Base-by-base conservation (phyloP, 805 yeast species). In the Saccharomycodes ludwigii region DNA sequence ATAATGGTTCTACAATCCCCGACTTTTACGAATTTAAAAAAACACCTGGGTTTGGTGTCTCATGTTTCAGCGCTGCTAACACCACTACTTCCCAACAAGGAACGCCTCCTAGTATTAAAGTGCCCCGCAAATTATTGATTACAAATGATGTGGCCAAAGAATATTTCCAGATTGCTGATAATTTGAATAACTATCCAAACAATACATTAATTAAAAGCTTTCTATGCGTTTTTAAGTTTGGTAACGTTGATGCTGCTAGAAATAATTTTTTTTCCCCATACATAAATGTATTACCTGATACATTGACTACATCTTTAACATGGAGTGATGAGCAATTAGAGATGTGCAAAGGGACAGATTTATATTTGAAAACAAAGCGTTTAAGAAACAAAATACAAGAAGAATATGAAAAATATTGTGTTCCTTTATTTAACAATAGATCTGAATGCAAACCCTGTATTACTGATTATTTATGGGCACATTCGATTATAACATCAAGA, bases 381-480 rank as follows among this genome's bases (percentile, higher is more conserved):
- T 47, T 71, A 19, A 48, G 45, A 4, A 45, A 46, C 4, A 50
- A 76, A 34, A 52, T 74, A 4, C 69, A 69, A 26, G 88, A 79
- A 46, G 83, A 86, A 88, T 53, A 51, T 28, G 24, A 29, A 1
- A 36, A 40, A 4, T 29, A 40, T 4, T 44, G 39, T 29, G 26
- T 57, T 3, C 45, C 43, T 18, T 36, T 31, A 10, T 13, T 14
- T 28, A 14, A 22, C 18, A 21, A 23, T 27, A 2, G 30, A 40
- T 17, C 44, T 38, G 28, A 49, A 44, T n/a, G 24, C 39, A 8
- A 53, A 53, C 32, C 56, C 52, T 44, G 73, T 35, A 78, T 80
- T 43, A 60, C 72, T 1, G 74, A 73, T 5, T 85, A 76, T 48
- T 47, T 78, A 4, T 86, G 95, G 95, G 73, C 93, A 0, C 58